Conservation (phyloP, 495 filamentous ascomycete genomes). For the Penicillium dipodomyicola region DNA sequence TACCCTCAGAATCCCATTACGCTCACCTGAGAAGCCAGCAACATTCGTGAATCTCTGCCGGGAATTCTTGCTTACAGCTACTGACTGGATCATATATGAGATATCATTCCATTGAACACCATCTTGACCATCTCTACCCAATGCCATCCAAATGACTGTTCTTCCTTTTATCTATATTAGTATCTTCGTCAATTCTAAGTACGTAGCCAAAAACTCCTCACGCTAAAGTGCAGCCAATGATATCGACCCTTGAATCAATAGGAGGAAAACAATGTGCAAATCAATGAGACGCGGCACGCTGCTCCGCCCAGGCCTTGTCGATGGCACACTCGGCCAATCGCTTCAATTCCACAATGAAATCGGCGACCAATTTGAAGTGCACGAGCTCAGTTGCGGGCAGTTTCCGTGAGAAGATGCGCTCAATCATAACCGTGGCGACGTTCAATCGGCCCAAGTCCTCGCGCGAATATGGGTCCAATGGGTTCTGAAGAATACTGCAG, state of each 20-base stretch:
- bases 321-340: constrained; percentile 43
- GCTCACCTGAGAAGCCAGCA: not conserved
- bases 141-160: not conserved
- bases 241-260: not conserved
- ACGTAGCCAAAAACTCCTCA: constrained; percentile 1
- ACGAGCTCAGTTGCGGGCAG: constrained; percentile 42
- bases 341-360: constrained; percentile 48
- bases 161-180: not conserved
- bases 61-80: not conserved
- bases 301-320: constrained; percentile 42
- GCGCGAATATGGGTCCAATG: constrained; percentile 42
- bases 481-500: constrained; percentile 50
- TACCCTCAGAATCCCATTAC: not conserved
- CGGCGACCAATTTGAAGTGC: constrained; percentile 46
- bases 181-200: not conserved
- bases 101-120: not conserved
- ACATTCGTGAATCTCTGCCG: not conserved
- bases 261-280: not conserved
- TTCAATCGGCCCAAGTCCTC: constrained; percentile 44
- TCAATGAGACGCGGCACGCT: constrained; percentile 14
- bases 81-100: not conserved
- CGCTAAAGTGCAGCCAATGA: not conserved
- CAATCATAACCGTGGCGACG: constrained; percentile 42
- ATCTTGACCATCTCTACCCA: not conserved
- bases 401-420: constrained; percentile 39